These are phyloP conservation scores for Casuarina glauca DNA, from an alignment of 306 rosid species.

Conservation along the genomic window DNA sequence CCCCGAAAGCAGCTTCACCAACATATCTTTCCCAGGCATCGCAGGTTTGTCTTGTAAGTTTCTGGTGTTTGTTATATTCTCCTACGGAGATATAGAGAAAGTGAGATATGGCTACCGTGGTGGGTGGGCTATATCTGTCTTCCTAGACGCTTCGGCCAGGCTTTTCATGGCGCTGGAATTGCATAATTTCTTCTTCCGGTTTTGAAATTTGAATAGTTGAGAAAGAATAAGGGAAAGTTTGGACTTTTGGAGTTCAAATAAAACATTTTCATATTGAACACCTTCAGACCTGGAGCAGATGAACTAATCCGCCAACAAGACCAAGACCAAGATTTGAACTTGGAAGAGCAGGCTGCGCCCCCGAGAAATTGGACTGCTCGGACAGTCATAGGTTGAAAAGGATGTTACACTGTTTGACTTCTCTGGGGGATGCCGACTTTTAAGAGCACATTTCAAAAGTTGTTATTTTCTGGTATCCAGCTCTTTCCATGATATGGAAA, in stretches of 20 bases:
- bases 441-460: not conserved
- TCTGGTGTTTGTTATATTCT: not conserved
- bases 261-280: slow-evolving; percentile 3
- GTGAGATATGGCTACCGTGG: not conserved
- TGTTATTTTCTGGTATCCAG: not conserved
- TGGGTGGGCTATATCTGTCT: not conserved
- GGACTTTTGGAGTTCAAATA: not conserved
- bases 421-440: not conserved
- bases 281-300: not conserved
- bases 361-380: too few relatives aligned
- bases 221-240: not conserved
- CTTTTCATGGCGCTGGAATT: not conserved
- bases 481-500: not conserved
- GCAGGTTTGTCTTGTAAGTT: not conserved
- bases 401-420: not conserved
- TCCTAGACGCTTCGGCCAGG: not conserved
- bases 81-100: not conserved
- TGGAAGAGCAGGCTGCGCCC: too few relatives aligned
- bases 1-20: not conserved
- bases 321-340: not conserved
- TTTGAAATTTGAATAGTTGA: not conserved
- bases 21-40: not conserved
- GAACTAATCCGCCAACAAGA: not conserved
- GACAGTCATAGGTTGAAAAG: not conserved
- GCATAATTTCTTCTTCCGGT: not conserved